These are phyloP conservation scores for Saccharomycopsis olivae DNA, from an alignment of 805 yeast species.

Conservation along the genomic window DNA sequence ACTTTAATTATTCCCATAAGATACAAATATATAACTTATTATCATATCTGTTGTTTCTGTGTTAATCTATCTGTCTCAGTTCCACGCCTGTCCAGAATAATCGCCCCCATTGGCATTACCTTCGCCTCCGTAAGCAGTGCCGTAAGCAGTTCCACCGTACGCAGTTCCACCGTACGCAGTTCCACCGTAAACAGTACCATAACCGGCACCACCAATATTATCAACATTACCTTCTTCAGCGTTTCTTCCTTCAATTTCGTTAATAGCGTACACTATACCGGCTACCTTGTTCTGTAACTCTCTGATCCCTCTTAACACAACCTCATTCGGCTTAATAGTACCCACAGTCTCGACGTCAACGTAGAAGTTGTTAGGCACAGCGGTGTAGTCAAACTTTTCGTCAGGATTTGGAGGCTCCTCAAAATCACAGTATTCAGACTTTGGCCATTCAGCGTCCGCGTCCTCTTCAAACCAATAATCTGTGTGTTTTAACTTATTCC, in stretches of 20 bases:
- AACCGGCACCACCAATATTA: slow-evolving; percentile 35
- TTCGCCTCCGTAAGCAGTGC: slow-evolving; percentile 19
- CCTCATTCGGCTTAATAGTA: slow-evolving; percentile 78
- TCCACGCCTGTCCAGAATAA: too few relatives aligned
- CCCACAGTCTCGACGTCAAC: slow-evolving; percentile 92
- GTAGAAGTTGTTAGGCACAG: slow-evolving; percentile 74
- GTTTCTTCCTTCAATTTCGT: slow-evolving; percentile 33
- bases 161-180: slow-evolving; percentile 30
- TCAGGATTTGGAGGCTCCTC: slow-evolving; percentile 91
- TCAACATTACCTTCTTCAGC: slow-evolving; percentile 39
- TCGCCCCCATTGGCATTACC: too few relatives aligned
- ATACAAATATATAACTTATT: too few relatives aligned
- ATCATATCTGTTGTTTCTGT: too few relatives aligned
- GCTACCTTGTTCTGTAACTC: slow-evolving; percentile 88
- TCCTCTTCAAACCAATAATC: slow-evolving; percentile 94
- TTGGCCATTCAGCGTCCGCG: slow-evolving; percentile 90
- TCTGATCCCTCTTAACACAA: slow-evolving; percentile 72
- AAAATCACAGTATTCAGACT: slow-evolving; percentile 78
- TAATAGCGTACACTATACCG: slow-evolving; percentile 64
- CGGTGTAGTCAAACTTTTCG: slow-evolving; percentile 75
- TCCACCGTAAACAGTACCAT: slow-evolving; percentile 23
- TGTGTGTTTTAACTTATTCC: slow-evolving; percentile 94
- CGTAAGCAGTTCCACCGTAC: slow-evolving; percentile 21
- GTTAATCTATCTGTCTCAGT: too few relatives aligned
- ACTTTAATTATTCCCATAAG: too few relatives aligned